phyloP scores from a whole-genome alignment of 192 early-diverging fungal genomes.

The Coemansia sp. region DNA sequence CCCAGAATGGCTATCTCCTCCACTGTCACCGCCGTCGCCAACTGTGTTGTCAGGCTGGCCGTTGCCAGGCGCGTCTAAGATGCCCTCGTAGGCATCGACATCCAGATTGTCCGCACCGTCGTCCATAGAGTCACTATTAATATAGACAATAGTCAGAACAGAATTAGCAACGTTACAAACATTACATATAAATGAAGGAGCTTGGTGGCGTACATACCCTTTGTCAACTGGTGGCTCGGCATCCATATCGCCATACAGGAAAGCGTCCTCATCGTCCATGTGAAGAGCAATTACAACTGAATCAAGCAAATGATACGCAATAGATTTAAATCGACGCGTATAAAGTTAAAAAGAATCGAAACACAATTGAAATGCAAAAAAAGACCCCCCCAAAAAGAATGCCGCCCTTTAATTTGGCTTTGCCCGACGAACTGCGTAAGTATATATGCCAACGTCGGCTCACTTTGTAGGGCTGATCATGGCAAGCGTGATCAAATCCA shows the following conservation, averaged over 20 bases:
- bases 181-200: background rate
- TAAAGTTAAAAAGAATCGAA: background rate
- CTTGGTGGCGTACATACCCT: background rate
- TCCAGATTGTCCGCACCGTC: background rate
- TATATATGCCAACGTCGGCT: background rate
- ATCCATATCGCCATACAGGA: slow-evolving; percentile 44
- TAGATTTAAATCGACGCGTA: background rate
- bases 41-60: background rate
- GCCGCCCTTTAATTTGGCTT: background rate
- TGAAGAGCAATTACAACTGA: slow-evolving; percentile 15
- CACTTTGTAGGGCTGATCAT: background rate
- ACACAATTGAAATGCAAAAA: background rate
- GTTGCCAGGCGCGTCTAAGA: background rate
- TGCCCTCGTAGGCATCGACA: background rate
- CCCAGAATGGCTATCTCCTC: background rate
- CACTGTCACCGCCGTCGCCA: background rate
- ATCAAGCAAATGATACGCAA: background rate
- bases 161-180: background rate
- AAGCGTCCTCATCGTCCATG: slow-evolving; percentile 43
- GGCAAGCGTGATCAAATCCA: background rate
- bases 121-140: background rate
- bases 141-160: background rate
- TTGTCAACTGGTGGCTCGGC: background rate
- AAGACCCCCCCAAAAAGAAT: background rate
- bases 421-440: background rate